These are phyloP conservation scores for Neurospora intermedia DNA, from an alignment of 495 filamentous ascomycete species.

Conservation along the genomic window DNA sequence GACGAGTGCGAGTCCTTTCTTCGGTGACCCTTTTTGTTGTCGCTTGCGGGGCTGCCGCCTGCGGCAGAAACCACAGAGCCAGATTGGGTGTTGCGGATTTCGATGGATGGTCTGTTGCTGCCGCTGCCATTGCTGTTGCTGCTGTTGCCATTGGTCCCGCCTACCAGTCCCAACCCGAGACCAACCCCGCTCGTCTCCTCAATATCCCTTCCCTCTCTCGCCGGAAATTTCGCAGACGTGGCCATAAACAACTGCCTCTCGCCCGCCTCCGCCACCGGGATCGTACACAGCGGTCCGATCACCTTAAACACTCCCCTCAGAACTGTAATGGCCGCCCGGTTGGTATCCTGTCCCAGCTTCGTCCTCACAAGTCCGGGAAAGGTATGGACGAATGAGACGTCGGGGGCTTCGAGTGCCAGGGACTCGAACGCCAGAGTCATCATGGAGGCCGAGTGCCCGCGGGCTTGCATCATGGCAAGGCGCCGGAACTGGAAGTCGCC, in stretches of 20 bases:
- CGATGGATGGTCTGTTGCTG: background rate
- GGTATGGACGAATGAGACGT: constrained; percentile 47
- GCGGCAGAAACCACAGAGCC: background rate
- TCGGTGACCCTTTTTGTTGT: background rate
- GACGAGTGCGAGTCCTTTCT: background rate
- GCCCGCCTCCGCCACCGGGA: constrained; percentile 34
- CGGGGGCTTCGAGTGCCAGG: constrained; percentile 34
- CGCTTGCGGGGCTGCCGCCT: background rate
- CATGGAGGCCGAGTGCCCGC: constrained; percentile 37
- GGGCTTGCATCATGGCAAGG: constrained; percentile 8
- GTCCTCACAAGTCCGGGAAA: constrained; percentile 47
- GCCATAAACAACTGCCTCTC: constrained; percentile 45
- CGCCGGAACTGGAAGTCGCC: constrained; percentile 34
- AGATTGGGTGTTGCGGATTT: background rate
- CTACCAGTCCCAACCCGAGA: constrained; percentile 7
- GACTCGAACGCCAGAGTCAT: constrained; percentile 41
- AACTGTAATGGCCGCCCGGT: background rate
- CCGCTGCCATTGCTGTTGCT: background rate
- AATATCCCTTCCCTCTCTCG: constrained; percentile 6
- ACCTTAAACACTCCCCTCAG: constrained; percentile 3
- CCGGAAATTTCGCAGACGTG: constrained; percentile 40
- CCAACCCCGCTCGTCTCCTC: constrained; percentile 17
- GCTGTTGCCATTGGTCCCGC: background rate
- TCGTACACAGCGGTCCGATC: constrained; percentile 4
- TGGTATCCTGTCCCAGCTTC: constrained; percentile 4